These are phyloP conservation scores for Fusarium miscanthi DNA, from an alignment of 2,329 filamentous ascomycete genomes.

Conservation along the genomic window DNA sequence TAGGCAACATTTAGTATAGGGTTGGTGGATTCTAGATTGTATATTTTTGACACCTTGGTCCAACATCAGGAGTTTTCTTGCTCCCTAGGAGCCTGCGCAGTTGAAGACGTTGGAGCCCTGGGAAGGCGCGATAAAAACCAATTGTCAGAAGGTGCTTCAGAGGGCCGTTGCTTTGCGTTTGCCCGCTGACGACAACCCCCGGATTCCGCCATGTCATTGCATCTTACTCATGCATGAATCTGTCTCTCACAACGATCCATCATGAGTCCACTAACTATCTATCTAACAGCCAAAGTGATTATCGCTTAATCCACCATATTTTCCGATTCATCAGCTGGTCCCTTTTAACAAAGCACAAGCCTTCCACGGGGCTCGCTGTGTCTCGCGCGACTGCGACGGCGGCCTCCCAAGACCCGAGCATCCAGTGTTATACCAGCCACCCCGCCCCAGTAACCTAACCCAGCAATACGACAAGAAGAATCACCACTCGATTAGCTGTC, in stretches of 20 bases:
- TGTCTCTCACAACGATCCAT: constrained; percentile 34
- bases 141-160: constrained; percentile 26
- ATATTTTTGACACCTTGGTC: background rate
- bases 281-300: constrained; percentile 14
- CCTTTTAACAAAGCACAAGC: constrained; percentile 28
- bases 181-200: constrained; percentile 36
- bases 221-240: constrained; percentile 25
- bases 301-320: constrained; percentile 12
- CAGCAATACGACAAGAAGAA: constrained; percentile 24
- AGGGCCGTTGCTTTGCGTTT: background rate
- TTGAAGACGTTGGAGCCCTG: constrained; percentile 34
- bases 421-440: constrained; percentile 29
- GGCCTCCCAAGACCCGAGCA: constrained; percentile 40
- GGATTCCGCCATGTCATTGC: constrained; percentile 25
- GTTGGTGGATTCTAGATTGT: fast-evolving
- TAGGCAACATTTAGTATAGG: background rate
- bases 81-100: background rate
- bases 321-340: constrained; percentile 11
- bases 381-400: constrained; percentile 40
- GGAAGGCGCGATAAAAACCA: constrained; percentile 29
- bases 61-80: background rate
- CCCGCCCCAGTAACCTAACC: constrained; percentile 33
- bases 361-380: constrained; percentile 30
- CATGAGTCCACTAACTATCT: constrained; percentile 16
- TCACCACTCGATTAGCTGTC: constrained; percentile 19